Evolutionary conservation across 164 flowering plant species (phyloP).

Genomic region (Magnolia changhungtana): DNA sequence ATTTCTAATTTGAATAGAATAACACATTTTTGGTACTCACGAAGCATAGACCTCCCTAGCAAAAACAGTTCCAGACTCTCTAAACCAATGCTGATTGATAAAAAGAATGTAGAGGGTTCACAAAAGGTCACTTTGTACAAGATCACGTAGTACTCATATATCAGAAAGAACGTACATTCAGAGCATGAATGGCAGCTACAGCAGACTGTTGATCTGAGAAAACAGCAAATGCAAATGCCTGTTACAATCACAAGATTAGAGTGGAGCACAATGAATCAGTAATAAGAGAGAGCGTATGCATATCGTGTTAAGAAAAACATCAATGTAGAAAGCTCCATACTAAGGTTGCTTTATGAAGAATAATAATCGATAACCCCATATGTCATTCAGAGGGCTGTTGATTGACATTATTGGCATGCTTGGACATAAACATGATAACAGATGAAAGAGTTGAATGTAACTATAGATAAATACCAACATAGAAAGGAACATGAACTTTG

Average conservation of each 20-base stretch:
- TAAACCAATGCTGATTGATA: not conserved
- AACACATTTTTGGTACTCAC: not conserved
- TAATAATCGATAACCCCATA: no score
- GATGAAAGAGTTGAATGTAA: not conserved
- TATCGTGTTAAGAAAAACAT: not conserved
- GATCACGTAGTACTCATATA: not conserved
- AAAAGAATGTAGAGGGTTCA: not conserved
- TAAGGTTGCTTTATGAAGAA: not conserved
- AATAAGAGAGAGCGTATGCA: not conserved
- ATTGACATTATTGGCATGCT: no score
- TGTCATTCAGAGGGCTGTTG: no score
- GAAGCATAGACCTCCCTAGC: not conserved
- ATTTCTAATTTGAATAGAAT: no score
- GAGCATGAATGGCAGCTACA: constrained; percentile 62
- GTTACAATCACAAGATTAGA: constrained; percentile 20
- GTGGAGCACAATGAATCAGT: not conserved
- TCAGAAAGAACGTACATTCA: constrained; percentile 59
- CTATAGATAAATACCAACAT: not conserved
- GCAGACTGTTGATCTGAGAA: constrained; percentile 82
- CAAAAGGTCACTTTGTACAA: not conserved
- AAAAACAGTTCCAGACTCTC: not conserved
- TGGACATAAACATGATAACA: no score
- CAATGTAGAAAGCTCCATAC: not conserved
- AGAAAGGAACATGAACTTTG: not conserved
- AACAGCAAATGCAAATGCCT: constrained; percentile 95